Percentiles rank a stretch among this genome's conserved stretches.
phyloP scores from a whole-genome alignment of 352 stramenopile genomes.

The Phytophthora megakarya region DNA sequence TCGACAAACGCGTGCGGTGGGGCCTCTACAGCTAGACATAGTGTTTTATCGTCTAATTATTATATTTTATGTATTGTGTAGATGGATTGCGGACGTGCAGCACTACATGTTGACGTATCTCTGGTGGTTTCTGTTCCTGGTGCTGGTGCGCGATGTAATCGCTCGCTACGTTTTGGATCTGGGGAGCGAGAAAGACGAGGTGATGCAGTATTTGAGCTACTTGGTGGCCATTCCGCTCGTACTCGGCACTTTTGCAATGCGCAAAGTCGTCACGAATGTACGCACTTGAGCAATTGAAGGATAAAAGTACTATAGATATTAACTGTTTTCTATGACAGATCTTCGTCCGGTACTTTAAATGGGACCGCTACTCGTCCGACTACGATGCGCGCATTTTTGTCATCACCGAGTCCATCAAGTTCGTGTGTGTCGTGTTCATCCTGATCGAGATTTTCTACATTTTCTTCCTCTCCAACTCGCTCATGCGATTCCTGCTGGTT shows the following conservation, averaged over 20 bases:
- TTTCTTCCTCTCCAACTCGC: slow-evolving; percentile 69
- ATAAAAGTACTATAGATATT: not conserved
- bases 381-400: slow-evolving; percentile 83
- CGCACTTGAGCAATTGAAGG: slow-evolving; percentile 2
- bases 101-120: slow-evolving; percentile 79
- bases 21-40: not conserved
- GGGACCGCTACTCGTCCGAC: slow-evolving; percentile 66
- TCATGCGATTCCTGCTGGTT: slow-evolving; percentile 72
- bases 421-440: slow-evolving; percentile 73
- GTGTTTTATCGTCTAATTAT: slow-evolving; percentile 10
- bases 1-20: slow-evolving; percentile 71
- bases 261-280: slow-evolving; percentile 83
- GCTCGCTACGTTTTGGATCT: slow-evolving; percentile 62
- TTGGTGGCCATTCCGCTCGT: slow-evolving; percentile 67
- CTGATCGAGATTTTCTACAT: slow-evolving; percentile 85
- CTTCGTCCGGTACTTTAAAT: slow-evolving; percentile 76
- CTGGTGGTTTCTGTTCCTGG: slow-evolving; percentile 71
- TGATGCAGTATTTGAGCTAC: slow-evolving; percentile 63
- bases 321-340: slow-evolving; percentile 41
- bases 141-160: slow-evolving; percentile 50
- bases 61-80: slow-evolving; percentile 21
- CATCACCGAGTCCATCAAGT: slow-evolving; percentile 81
- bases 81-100: slow-evolving; percentile 82
- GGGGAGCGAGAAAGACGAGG: slow-evolving; percentile 42
- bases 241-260: slow-evolving; percentile 72